phyloP scores from a whole-genome alignment of 2,329 filamentous ascomycete species.

The Aspergillus carbonarius region DNA sequence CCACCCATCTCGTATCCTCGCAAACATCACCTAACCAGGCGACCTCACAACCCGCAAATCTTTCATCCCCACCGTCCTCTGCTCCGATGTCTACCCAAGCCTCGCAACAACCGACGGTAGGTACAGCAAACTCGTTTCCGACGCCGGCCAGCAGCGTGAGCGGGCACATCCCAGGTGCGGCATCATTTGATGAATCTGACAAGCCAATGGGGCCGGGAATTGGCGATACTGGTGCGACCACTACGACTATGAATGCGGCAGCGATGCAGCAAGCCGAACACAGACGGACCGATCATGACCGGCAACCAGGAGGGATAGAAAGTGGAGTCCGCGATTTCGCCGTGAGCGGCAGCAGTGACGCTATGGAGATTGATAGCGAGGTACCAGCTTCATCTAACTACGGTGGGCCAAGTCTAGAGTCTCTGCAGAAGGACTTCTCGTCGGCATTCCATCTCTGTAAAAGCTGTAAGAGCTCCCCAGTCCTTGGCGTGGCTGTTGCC shows the following conservation, averaged over 20 bases:
- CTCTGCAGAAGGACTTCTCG: constrained; percentile 47
- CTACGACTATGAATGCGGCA: constrained; percentile 17
- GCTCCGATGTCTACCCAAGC: constrained; percentile 44
- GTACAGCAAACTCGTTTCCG: constrained; percentile 44
- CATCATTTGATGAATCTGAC: constrained; percentile 36
- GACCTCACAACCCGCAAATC: constrained; percentile 40
- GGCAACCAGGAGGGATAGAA: constrained; percentile 23
- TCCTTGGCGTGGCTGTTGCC: constrained; percentile 33
- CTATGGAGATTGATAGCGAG: constrained; percentile 43
- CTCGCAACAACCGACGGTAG: constrained; percentile 43
- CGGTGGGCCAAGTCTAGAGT: constrained; percentile 39
- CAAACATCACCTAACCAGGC: constrained; percentile 48
- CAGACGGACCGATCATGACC: constrained; percentile 37
- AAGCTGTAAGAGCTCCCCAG: constrained; percentile 50
- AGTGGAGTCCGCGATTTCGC: constrained; percentile 23
- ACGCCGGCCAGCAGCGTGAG: constrained; percentile 48
- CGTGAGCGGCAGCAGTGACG: constrained; percentile 23
- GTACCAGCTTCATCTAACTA: constrained; percentile 18
- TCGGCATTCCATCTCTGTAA: constrained; percentile 51
- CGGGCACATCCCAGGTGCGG: constrained; percentile 33
- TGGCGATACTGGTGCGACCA: constrained; percentile 19
- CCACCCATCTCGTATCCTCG: constrained; percentile 44
- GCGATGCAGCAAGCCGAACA: constrained; percentile 28
- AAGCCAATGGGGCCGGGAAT: constrained; percentile 29
- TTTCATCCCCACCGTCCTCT: constrained; percentile 44